Evolutionary conservation across 2,329 filamentous ascomycete species (phyloP).

Genomic region (Paraconiothyrium brasiliense): DNA sequence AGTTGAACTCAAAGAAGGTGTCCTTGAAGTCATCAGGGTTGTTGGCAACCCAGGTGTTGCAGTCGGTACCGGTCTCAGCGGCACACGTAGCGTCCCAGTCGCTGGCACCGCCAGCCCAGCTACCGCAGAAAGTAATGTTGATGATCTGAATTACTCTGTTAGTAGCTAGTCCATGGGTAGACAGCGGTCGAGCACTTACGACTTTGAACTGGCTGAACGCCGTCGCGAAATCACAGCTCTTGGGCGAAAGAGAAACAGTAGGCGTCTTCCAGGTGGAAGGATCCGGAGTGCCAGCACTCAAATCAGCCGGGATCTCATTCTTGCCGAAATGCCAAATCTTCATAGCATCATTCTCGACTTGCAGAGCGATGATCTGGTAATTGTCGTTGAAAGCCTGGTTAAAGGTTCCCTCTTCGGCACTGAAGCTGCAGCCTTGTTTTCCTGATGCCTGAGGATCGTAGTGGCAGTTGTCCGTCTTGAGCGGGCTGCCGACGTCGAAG

Average conservation of each 20-base stretch:
- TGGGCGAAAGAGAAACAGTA: conserved; percentile 9
- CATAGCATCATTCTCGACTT: conserved; percentile 8
- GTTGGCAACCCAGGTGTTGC: conserved; percentile 14
- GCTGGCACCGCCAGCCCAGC: conserved; percentile 7
- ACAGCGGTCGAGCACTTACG: neutral
- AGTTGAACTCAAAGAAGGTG: conserved; percentile 17
- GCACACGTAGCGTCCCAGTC: conserved; percentile 9
- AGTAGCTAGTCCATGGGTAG: neutral
- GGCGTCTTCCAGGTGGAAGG: conserved; percentile 9
- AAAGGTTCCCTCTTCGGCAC: conserved; percentile 9
- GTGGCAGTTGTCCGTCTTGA: conserved; percentile 11
- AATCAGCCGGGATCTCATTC: conserved; percentile 9
- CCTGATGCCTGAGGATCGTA: conserved; percentile 3
- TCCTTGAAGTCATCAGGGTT: conserved; percentile 17
- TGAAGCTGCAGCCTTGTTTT: conserved; percentile 7
- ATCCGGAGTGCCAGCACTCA: conserved; percentile 5
- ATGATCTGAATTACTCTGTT: neutral
- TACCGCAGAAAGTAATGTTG: conserved; percentile 12
- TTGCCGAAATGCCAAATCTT: conserved; percentile 7
- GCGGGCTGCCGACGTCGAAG: conserved; percentile 2
- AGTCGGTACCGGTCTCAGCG: conserved; percentile 12
- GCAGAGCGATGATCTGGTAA: conserved; percentile 10
- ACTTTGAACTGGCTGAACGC: conserved; percentile 10
- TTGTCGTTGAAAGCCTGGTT: conserved; percentile 11
- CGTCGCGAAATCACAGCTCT: conserved; percentile 13